Conservation (phyloP, 2,329 filamentous ascomycete species). For the Simplicillium aogashimaense region DNA sequence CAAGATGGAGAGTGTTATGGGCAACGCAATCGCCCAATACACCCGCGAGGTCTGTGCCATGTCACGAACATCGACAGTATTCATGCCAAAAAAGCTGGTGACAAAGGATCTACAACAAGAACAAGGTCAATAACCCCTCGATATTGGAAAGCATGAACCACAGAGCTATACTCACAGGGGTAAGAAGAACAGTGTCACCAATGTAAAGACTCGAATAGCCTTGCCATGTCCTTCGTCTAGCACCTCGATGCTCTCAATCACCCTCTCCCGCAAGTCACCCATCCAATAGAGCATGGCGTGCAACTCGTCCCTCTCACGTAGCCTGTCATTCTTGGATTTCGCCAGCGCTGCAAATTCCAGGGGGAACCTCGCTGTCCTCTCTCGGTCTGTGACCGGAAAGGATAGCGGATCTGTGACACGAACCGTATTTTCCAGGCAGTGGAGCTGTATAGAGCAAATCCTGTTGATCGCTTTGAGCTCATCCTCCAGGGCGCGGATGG, state of each 20-base stretch:
- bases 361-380: not conserved
- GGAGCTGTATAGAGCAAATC: constrained; percentile 3
- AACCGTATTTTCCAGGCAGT: not conserved
- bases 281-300: not conserved
- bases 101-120: constrained; percentile 13
- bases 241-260: constrained; percentile 15
- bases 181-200: constrained; percentile 28
- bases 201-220: constrained; percentile 24
- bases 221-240: constrained; percentile 19
- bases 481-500: constrained; percentile 8
- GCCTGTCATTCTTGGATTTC: not conserved
- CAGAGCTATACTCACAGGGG: constrained; percentile 15
- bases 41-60: constrained; percentile 24
- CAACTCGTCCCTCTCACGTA: not conserved
- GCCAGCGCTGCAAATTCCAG: not conserved
- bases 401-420: not conserved
- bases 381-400: not conserved
- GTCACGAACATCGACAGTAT: constrained; percentile 30
- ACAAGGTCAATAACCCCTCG: not conserved
- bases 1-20: constrained; percentile 22
- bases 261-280: constrained; percentile 1
- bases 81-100: constrained; percentile 31
- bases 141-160: not conserved
- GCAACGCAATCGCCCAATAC: constrained; percentile 29
- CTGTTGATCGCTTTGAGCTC: constrained; percentile 7